Evolutionary conservation across 208 protist species (phyloP), one percentile per base, ranked within the genome.

Genomic region (Plasmodiophora brassicae): DNA sequence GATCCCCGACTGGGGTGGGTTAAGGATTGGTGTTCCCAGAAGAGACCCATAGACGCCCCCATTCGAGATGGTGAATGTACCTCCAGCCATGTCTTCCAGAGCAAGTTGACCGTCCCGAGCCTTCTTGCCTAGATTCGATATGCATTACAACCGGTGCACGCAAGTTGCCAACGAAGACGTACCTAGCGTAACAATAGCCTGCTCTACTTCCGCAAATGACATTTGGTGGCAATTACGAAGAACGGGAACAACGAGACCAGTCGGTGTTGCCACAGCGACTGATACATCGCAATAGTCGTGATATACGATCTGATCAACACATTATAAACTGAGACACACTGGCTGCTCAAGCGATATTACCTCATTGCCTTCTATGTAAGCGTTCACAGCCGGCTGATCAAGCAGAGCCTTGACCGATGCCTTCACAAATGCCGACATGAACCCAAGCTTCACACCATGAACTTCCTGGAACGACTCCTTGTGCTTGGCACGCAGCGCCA

Each of bases 41-140:
- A 98, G 96, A 39, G 95, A 98, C 44, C 98, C 98, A 72, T 98
- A 99, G 35, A 98, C 96, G 71, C 98, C 90, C 65, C 98, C 98
- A 93, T 99, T 99, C 45, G 96, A 98, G 90, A 99, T 98, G 46
- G 98, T 99, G 93, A 99, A 99, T 38, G 98, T 99, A 65, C 98
- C 97, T 87, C 97, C 97, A 0, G 94, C 95, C 96, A 98, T 99
- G 90, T 99, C 97, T 43, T 96, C 95, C 86, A 99, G 94, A 10
- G 96, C 96, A 35, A 99, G 93, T 86, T 95, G 94, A 84, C 96
- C 95, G 78, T 95, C 94, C 25, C 84, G 32, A 25, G 88, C 88
- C 54, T 90, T 86, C 71, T 87, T 86, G 25, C 72, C 54, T 50
- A n/a, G 10, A 14, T 1, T 20, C 36, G n/a, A 32, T 35, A 50